Base-by-base conservation (phyloP, 2,329 filamentous ascomycete species). In the Drechslerella coelobrocha region DNA sequence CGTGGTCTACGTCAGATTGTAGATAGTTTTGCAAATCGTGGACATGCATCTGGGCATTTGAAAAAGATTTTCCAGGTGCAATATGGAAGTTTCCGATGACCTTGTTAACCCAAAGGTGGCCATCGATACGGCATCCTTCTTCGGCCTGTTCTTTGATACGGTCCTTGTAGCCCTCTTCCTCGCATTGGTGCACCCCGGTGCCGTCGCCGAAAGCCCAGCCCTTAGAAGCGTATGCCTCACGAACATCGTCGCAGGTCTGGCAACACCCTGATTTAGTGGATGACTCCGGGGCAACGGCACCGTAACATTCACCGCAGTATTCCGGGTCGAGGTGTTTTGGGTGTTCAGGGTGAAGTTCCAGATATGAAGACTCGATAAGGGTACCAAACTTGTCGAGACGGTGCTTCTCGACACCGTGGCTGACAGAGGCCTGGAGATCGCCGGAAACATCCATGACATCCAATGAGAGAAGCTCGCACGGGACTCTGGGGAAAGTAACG, bases 401-500 rank as follows among this genome's bases (percentile, higher is more conserved):
- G 72, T 97, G 89, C 82, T 97, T 97, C 81, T 87, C 90, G 73
- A 99, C 86, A 48, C 94, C 94, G 78, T 97, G 92, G 79, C 91
- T 88, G 66, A 99, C 90, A 56, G 93, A 94, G 75, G 92, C 90
- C 79, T 99, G 94, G 78, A 97, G 89, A 80, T 99, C 94, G 73
- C 94, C 94, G 21, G 92, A 96, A 24, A 97, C 93, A 81, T 99
- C 94, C 94, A 99, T 99, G 62, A 99, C 93, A 79, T 99, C 94
- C 76, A 99, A 88, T 10, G 94, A 97, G 74, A 97, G 83, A 55
- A 99, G 86, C 80, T 97, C 93, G 81, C 94, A 99, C 8, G 94
- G 94, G 75, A 99, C 85, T 73, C 88, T 88, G 8, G 94, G 94
- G 79, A 99, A 99, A 50, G 91, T 94, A 69, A 99, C 88, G 82